Base-by-base conservation (phyloP, 2,329 filamentous ascomycete species). In the Penicillium brasilianum region DNA sequence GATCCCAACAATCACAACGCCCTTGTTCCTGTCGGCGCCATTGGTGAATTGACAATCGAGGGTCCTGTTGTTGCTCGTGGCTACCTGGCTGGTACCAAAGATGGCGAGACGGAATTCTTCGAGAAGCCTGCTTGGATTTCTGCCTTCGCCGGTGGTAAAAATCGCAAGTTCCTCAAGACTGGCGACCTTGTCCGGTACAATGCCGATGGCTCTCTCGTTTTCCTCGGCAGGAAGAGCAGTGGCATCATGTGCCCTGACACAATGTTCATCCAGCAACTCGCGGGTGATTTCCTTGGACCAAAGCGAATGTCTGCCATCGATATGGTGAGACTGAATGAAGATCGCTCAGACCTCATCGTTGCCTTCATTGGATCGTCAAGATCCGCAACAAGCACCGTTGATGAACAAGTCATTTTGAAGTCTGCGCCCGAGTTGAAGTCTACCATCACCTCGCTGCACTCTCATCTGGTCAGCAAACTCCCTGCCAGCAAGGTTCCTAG, bases 21-120 rank as follows among this genome's bases (percentile, higher is more conserved):
- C 10, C 67, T 77, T 10, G 67, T 74, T 1, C 75, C 80, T 0
- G 68, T 81, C 9, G 80, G 61, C n/a, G 59, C 68, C 10, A 50
- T 70, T 52, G 70, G 70, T 41, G 70, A 72, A 32, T 48, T 72
- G 14, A 64, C 79, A 1, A 64, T 83, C 7, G 77, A 81, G 62
- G 80, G 81, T 0, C 79, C 80, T 0, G 72, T 74, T 10, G 67
- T 83, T 3, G 78, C 72, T 1, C 67, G 70, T 25, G 78, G 76
- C 0, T 83, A 83, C 58, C 60, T 81, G 1, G 69, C 68, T 16
- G 79, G 86, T 57, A 39, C 22, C 14, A 74, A 79, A 0, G 79
- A 77, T n/a, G 85, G 84, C 0, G 77, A 75, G 1, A 73, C 76
- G 7, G 80, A 78, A 0, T 89, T 88, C 60, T 81, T 89, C 32